Percentiles rank a stretch among this genome's conserved stretches.
These are phyloP conservation scores for Daldinia childiae DNA, from an alignment of 495 filamentous ascomycete genomes.

Conservation along the genomic window DNA sequence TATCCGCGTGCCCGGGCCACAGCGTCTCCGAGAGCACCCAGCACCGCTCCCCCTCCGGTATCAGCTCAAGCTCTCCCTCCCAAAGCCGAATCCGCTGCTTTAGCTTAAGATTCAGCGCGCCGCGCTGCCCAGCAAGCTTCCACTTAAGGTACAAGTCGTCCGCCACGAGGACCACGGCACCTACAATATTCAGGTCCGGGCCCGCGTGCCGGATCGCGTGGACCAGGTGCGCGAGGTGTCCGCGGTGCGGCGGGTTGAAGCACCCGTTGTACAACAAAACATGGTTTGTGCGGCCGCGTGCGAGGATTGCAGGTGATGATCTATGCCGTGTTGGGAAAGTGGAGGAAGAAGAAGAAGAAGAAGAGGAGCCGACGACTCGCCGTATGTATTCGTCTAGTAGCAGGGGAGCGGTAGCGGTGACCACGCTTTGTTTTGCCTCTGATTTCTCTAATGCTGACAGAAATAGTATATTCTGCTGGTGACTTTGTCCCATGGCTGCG, in stretches of 20 bases:
- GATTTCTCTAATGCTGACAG: no score
- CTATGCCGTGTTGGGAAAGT: neutral
- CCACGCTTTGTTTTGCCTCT: neutral
- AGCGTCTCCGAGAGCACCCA: constrained; percentile 18
- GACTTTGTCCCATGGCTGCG: neutral
- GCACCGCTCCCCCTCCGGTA: constrained; percentile 4
- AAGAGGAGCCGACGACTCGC: neutral
- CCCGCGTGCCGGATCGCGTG: constrained; percentile 28
- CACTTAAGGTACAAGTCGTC: constrained; percentile 9
- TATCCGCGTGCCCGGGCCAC: neutral
- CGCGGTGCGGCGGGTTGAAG: constrained; percentile 47
- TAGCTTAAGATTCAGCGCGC: neutral
- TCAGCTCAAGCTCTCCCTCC: constrained; percentile 1
- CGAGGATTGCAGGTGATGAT: constrained; percentile 7
- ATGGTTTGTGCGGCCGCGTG: constrained; percentile 16
- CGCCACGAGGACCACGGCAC: constrained; percentile 24
- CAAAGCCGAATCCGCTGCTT: constrained; percentile 17
- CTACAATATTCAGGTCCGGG: constrained; percentile 16
- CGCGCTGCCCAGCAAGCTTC: neutral
- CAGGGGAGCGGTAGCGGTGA: neutral
- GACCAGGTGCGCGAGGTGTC: constrained; percentile 29
- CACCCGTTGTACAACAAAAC: constrained; percentile 43
- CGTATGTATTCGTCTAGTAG: neutral
- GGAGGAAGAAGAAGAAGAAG: neutral
- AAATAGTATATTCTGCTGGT: neutral